A percentile compares a stretch with the other conserved stretches of the same genome.
Evolutionary conservation across 1,284 basidiomycete genomes (phyloP).

Genomic region (Garcileccinum viscosum): DNA sequence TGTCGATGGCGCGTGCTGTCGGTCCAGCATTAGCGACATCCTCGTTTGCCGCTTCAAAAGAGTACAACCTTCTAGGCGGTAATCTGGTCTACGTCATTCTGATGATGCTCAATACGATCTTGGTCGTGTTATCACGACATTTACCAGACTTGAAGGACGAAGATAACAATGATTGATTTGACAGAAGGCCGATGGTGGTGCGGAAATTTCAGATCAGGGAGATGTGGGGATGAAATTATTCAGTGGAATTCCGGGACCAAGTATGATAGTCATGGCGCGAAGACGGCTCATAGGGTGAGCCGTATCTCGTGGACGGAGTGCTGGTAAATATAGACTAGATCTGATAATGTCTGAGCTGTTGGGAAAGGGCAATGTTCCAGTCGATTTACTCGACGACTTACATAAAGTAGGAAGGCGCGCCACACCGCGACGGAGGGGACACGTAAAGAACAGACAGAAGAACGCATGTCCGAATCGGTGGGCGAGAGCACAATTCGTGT

Average conservation of each 20-base stretch:
- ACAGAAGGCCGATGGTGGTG: neutral
- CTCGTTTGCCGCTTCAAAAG: slow-evolving; percentile 46
- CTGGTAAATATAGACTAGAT: neutral
- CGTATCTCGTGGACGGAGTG: neutral
- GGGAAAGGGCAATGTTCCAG: neutral
- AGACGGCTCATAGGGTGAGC: too few species aligned
- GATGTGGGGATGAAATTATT: neutral
- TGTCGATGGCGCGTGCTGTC: slow-evolving; percentile 53
- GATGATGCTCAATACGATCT: slow-evolving; percentile 21
- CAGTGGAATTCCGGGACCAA: neutral
- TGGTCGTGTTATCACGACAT: slow-evolving; percentile 28
- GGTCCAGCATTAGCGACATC: slow-evolving; percentile 49
- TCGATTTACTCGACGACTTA: too few species aligned
- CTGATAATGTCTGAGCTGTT: neutral
- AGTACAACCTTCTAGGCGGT: slow-evolving; percentile 41
- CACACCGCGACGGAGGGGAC: too few species aligned
- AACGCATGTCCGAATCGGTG: too few species aligned
- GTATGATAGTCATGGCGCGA: too few species aligned
- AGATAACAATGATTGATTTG: neutral
- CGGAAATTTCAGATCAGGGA: neutral
- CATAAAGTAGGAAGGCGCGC: too few species aligned
- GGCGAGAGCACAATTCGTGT: too few species aligned
- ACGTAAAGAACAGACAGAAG: too few species aligned
- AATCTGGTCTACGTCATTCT: slow-evolving; percentile 44
- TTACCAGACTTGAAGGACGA: slow-evolving; percentile 25